phyloP scores from a whole-genome alignment of 495 filamentous ascomycete genomes.

The Letharia lupina region DNA sequence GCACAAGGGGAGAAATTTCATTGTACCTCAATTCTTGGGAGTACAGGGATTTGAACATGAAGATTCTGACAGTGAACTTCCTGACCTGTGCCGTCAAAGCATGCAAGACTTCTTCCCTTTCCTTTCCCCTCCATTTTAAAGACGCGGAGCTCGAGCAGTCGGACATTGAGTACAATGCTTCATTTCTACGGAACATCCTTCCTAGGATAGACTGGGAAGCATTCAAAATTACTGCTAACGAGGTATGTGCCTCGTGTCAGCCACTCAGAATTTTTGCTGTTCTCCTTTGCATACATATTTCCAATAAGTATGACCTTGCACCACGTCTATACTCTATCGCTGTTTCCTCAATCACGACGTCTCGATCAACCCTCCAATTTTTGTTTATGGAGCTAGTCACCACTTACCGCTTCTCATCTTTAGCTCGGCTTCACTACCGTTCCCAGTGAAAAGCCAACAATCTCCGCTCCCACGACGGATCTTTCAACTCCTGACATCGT shows the following conservation, averaged over 20 bases:
- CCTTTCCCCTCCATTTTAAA: slow-evolving; percentile 84
- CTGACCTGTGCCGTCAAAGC: slow-evolving; percentile 90
- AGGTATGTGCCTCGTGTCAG: slow-evolving; percentile 46
- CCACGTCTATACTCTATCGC: not conserved
- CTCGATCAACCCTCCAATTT: not conserved
- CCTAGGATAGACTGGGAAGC: slow-evolving; percentile 84
- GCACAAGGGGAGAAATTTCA: not conserved
- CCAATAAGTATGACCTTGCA: not conserved
- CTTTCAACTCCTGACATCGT: not conserved
- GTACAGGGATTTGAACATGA: slow-evolving; percentile 49
- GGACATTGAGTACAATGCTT: slow-evolving; percentile 68
- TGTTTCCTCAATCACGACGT: not conserved
- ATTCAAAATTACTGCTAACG: slow-evolving; percentile 60
- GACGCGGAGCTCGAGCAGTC: slow-evolving; percentile 83
- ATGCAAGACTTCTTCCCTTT: slow-evolving; percentile 67
- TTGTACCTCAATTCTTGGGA: not conserved
- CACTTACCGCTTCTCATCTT: not conserved
- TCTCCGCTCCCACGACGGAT: slow-evolving; percentile 12
- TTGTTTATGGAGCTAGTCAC: not conserved
- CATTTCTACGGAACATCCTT: slow-evolving; percentile 72
- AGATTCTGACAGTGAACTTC: slow-evolving; percentile 93
- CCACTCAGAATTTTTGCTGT: not conserved
- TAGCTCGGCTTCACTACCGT: slow-evolving; percentile 79
- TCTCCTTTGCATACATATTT: not conserved
- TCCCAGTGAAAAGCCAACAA: slow-evolving; percentile 43